Conservation (phyloP, 2,329 filamentous ascomycete genomes). For the Colletotrichum cereale region DNA sequence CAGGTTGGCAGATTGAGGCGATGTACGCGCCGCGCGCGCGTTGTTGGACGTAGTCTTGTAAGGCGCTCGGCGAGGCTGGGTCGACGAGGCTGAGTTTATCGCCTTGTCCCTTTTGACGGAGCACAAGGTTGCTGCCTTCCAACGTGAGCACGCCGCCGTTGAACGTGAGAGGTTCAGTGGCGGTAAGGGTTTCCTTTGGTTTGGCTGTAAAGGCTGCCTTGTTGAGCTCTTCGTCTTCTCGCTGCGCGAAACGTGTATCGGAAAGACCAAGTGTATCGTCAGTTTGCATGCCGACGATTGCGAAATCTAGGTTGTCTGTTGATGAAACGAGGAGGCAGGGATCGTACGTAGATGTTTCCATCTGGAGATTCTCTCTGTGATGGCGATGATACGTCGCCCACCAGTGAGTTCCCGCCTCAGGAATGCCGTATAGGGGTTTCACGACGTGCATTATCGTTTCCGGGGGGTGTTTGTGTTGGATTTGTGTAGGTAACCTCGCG, state of each 20-base stretch:
- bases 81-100: neutral
- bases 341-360: neutral
- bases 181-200: neutral
- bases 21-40: neutral
- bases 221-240: rapidly evolving
- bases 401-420: neutral
- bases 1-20: neutral
- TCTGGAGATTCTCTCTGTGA: neutral
- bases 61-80: rapidly evolving
- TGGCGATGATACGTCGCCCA: neutral
- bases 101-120: neutral
- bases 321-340: neutral
- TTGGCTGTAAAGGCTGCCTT: neutral
- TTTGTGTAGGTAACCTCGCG: neutral
- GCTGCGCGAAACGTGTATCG: rapidly evolving
- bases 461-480: neutral
- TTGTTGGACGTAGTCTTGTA: neutral
- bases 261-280: neutral
- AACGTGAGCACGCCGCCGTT: neutral
- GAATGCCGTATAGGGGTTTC: neutral
- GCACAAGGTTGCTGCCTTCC: too few relatives aligned
- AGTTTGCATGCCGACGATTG: neutral
- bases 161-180: rapidly evolving
- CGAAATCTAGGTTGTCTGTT: rapidly evolving
- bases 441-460: neutral